Evolutionary conservation across 257 asterid genomes (phyloP), one percentile per base, ranked within the genome.

Genomic region (Lithospermum erythrorhizon): DNA sequence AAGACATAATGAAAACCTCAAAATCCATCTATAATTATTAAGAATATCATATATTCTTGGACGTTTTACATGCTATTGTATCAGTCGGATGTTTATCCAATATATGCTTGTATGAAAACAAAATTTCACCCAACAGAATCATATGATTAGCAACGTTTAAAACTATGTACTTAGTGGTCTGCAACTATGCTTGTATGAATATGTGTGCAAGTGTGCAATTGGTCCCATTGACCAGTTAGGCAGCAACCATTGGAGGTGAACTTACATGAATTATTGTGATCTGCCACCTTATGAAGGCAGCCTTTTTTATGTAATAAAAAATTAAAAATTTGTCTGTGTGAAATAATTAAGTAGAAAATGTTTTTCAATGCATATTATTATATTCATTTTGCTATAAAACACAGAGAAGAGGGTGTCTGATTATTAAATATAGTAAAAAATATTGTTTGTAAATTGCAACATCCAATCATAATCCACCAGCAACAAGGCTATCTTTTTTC

Each of bases 401-500:
- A 35, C 45, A 35, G 45, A 35, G 45, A 35, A 35, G 45, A 35
- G 45, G 45, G 45, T 32, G 41, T 10, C 45, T 35, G 13, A 35
- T 35, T 7, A 35, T 35, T 6, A 35, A 6, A 0, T 4, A 35
- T 35, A 35, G 14, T 1, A 7, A 35, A 35, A 35, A 9, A 35
- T 1, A 35, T 35, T 14, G 24, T 51, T 60, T 55, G 18, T 41
- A 41, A 9, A 41, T 41, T 13, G 17, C 17, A 41, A 20, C 70
- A 76, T 67, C 97, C 95, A 89, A 89, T 89, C 93, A 87, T 58
- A 75, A 3, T 68, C 64, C 77, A 73, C 88, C 95, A 82, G 83
- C 86, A 67, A 61, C 76, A 59, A 2, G 35, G 19, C 14, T n/a
- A 2, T 48, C 37, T 56, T 29, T 18, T 10, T 41, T 60, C 47